Base-by-base conservation (phyloP, 306 rosid species). In the Dalbergia oliveri region DNA sequence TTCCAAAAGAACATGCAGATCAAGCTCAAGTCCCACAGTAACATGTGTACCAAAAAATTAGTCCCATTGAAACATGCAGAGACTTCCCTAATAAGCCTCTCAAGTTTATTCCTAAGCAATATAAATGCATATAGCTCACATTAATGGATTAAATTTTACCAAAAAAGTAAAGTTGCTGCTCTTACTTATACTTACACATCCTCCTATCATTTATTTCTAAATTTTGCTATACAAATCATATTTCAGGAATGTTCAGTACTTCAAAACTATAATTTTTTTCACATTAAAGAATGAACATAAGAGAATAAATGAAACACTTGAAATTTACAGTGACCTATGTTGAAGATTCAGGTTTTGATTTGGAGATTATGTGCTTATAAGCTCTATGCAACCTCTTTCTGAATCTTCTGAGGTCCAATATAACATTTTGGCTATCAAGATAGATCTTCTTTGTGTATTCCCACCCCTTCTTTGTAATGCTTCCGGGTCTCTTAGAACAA, bases 391-490 rank as follows among this genome's bases (percentile, higher is more conserved):
- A 75, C 63, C 88, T 91, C 73, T 93, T 93, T 37, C 79, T 76
- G 81, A 96, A 93, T 77, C 99, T 89, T 50, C 60, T 66, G 11
- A 96, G 87, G 59, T 90, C 88, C 45, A 93, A 70, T 13, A 51
- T 77, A 81, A 96, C 98, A 73, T 86, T 93, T 74, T 96, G 99
- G 77, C 93, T 84, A 41, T 91, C 97, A 77, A 96, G 99, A 82
- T 96, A 96, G 64, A 93, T 89, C 75, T 88, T 90, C 83, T 96
- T 96, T 2, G 99, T 96, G 86, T 81, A 96, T 53, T 91, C 83
- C 99, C 99, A 96, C 12, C 98, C 98, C 67, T 87, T 91, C 13
- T 74, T 59, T 58, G 60, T 91, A 10, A 96, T 88, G 77, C 97
- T 90, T 3, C 39, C 4, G 16, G 98, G 83, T 96, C 86, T 34